Percentiles rank a stretch among this genome's conserved stretches.
Evolutionary conservation across 2,329 filamentous ascomycete species (phyloP).

Genomic region (Curvularia lunata): DNA sequence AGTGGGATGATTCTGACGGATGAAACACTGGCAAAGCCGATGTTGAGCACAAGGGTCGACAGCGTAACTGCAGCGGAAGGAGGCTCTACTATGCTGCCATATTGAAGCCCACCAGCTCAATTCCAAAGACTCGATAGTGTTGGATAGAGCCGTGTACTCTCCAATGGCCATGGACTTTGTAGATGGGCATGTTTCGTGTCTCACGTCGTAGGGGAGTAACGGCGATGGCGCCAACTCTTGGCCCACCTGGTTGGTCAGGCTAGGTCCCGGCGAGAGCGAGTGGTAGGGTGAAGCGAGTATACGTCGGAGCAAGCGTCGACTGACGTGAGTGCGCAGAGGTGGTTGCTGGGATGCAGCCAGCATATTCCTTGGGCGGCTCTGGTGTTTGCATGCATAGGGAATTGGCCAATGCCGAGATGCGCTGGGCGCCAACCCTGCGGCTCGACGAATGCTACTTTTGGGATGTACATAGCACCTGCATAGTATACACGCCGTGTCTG

Average conservation of each 20-base stretch:
- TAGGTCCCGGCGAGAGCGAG: background rate
- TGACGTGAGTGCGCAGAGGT: constrained; percentile 4
- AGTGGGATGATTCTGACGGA: background rate
- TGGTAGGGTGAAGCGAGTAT: background rate
- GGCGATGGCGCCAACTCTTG: background rate
- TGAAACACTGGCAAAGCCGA: background rate
- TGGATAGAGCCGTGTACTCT: background rate
- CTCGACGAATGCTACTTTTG: background rate
- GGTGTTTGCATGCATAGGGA: background rate
- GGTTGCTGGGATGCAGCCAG: background rate
- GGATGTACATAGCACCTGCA: background rate
- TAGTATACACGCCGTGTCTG: no score
- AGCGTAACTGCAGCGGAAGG: background rate
- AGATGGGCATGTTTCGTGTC: background rate
- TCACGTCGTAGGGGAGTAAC: background rate
- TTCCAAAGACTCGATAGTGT: background rate
- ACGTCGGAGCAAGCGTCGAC: background rate
- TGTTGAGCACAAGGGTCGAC: background rate
- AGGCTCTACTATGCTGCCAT: background rate
- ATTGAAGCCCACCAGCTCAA: background rate
- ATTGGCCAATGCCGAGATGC: background rate
- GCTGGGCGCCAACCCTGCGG: no score
- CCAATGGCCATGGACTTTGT: background rate
- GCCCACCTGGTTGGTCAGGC: background rate
- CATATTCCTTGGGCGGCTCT: background rate